Evolutionary conservation across 2,329 filamentous ascomycete species (phyloP), one percentile per base, ranked within the genome.

Genomic region (Pseudogymnoascus pannorum): DNA sequence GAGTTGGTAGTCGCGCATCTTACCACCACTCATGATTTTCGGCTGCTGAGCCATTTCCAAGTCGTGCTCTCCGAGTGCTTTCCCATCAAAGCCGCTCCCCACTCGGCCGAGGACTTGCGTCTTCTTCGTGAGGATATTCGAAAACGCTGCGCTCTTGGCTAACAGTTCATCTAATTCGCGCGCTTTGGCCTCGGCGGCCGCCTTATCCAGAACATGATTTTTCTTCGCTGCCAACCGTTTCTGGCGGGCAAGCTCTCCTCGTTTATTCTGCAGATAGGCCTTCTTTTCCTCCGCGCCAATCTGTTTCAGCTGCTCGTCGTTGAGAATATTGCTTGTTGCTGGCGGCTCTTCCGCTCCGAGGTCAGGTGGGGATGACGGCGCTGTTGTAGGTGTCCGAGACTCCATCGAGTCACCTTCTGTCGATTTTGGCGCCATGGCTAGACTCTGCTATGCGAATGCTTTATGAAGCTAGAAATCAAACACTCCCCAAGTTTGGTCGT

Each of bases 1-100:
- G 0, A 99, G 77, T 69, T 99, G 94, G 71, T 99, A 99, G 64
- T 90, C 88, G 16, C 92, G 82, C 93, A 99, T 97, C 3, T 87
- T 88, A 1, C 94, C 94, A 4, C 91, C 91, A 0, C 87, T 86
- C 68, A 99, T 86, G 62, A 92, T 85, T 65, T 87, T 86, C 0
- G 94, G 94, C 71, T 99, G 94, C 64, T 88, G 81, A 0, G 92
- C 93, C 72, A 95, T 91, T 61, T 86, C 81, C 14, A 97, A 75
- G 60, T 92, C 81, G 60, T 86, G 84, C 64, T 86, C 83, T 5
- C 83, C 82, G 0, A 87, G 72, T 0, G 80, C 76, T 66, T 85
- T 80, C 11, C 84, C 84, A 62, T 86, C 82, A 1, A 87, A 75
- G 7, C 79, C 78, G 2, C 81, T 83, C 2, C 85, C 85, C 0